phyloP scores from a whole-genome alignment of 352 stramenopile species.

The Pythium apleroticum region DNA sequence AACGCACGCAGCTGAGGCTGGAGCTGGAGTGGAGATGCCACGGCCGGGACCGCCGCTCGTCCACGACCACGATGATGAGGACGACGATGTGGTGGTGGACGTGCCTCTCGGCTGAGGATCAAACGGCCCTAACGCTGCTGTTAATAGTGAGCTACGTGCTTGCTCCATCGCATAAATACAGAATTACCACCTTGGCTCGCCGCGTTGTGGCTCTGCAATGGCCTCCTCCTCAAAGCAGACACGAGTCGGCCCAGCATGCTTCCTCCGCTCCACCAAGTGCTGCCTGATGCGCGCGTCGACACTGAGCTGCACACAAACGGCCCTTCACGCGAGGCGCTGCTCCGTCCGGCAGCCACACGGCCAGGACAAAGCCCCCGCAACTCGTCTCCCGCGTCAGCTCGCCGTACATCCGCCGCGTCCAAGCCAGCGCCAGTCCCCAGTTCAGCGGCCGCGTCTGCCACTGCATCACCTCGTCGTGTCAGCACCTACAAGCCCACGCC shows the following conservation, averaged over 20 bases:
- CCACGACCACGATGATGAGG: constrained; percentile 17
- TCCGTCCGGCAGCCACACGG: not conserved
- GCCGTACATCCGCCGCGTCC: constrained; percentile 9
- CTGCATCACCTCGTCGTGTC: constrained; percentile 12
- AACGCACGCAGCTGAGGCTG: not conserved
- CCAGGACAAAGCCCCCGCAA: not conserved
- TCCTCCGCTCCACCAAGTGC: not conserved
- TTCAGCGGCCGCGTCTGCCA: not conserved
- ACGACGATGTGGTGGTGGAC: not conserved
- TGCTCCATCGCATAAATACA: not conserved
- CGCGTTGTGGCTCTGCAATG: not conserved
- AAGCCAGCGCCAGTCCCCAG: constrained; percentile 8
- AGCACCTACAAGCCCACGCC: constrained; percentile 2
- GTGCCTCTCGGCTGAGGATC: not conserved
- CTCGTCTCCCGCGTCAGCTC: not conserved
- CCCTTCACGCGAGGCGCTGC: constrained; percentile 10
- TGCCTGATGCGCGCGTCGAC: not conserved
- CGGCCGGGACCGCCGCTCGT: not conserved
- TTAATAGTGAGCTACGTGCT: not conserved
- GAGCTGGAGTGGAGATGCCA: constrained; percentile 15
- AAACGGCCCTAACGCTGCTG: not conserved
- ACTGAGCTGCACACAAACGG: not conserved
- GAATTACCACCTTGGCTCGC: not conserved
- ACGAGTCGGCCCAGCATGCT: not conserved
- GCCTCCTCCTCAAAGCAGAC: not conserved